Evolutionary conservation across 1,284 basidiomycete genomes (phyloP).

Genomic region (Apiotrichum laibachii): DNA sequence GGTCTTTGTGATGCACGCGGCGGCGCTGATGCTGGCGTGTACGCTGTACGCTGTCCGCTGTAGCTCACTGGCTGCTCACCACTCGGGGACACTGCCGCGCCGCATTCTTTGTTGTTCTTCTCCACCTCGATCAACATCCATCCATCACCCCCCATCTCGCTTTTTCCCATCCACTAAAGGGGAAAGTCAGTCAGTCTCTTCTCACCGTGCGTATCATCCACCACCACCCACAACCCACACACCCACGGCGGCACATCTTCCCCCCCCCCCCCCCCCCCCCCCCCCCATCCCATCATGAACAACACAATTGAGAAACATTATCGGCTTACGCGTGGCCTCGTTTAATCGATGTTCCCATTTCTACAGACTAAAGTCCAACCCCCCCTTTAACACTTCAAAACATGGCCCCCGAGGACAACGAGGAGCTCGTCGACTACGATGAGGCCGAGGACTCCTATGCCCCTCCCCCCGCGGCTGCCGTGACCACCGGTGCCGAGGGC

Average conservation of each 20-base stretch:
- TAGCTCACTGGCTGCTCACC: too few species aligned
- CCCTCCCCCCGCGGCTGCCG: constrained; percentile 58
- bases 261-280: neutral
- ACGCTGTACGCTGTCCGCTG: too few species aligned
- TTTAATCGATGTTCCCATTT: neutral
- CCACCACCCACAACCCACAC: too few species aligned
- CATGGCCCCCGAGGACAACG: constrained; percentile 43
- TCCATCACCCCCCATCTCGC: neutral
- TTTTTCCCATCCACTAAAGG: neutral
- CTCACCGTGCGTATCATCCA: neutral
- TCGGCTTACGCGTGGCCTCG: neutral
- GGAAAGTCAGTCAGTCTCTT: neutral
- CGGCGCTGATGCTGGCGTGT: too few species aligned
- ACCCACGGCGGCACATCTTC: neutral
- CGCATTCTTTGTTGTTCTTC: neutral
- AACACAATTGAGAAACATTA: neutral
- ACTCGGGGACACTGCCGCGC: too few species aligned
- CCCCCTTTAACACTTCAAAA: constrained; percentile 6
- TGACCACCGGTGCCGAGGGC: constrained; percentile 58
- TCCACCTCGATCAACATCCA: neutral
- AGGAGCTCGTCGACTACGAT: constrained; percentile 73
- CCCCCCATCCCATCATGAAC: neutral
- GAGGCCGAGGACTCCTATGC: constrained; percentile 81
- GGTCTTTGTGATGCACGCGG: too few species aligned
- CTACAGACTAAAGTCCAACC: neutral